Base-by-base conservation (phyloP, 1,139 yeast genomes). In the Hansenula sp. region DNA sequence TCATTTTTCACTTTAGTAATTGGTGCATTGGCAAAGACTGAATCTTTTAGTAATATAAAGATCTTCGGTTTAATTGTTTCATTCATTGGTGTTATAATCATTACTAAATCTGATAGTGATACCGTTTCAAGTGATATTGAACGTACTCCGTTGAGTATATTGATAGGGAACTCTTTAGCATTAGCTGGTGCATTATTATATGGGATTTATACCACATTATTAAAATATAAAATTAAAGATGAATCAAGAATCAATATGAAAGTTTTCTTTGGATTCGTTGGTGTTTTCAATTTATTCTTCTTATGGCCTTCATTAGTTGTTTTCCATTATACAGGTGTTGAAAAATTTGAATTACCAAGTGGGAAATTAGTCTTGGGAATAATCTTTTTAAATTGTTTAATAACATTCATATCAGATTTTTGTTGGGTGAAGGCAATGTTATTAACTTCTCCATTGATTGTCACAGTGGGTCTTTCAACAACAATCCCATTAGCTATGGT, bases 391-490 rank as follows among this genome's bases (percentile, higher is more conserved):
- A 93, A 93, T 62, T 87, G 93, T 43, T 58, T 77, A 25, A 81
- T 89, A 35, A 89, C 97, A 0, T 82, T 93, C 54, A 67, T 90
- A 16, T 85, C 96, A 38, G 99, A 93, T 61, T 89, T 84, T 54
- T 82, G 95, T 59, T 93, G 99, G 99, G 96, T 96, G 36, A 79
- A 89, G 53, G 96, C 98, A 0, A 94, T 91, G 75, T 72, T 93
- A 31, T 70, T 93, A 60, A 93, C 99, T 1, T 84, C 94, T 41
- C 99, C 99, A 0, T 71, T 93, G 50, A 91, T 96, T 0, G 98
- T 91, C 3, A 93, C 99, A 0, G 96, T 93, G 9, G 99, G 99
- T 0, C 71, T 93, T 37, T 84, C 96, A 25, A 79, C 93, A 53
- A 90, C 98, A 0, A 93, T 93, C 27, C 99, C 99, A 0, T 74